Evolutionary conservation across 768 basidiomycete species (phyloP).

Genomic region (Boletus reticulatus): DNA sequence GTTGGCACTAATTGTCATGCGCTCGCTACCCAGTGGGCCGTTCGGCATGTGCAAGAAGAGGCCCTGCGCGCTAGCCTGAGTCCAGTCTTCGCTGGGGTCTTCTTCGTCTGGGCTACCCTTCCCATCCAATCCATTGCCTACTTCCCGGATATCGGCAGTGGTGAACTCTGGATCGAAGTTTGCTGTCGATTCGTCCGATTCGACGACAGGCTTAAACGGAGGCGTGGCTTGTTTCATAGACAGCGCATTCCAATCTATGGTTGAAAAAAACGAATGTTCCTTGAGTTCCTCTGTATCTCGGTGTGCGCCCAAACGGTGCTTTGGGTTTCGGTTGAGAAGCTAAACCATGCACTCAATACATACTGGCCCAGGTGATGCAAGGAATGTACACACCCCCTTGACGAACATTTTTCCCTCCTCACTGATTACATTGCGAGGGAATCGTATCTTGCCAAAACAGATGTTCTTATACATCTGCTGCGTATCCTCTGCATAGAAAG

Average conservation of each 20-base stretch:
- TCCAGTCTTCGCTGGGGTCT: slow-evolving; percentile 68
- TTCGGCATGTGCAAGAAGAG: slow-evolving; percentile 57
- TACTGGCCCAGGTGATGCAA: slow-evolving; percentile 5
- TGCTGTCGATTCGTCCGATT: slow-evolving; percentile 96
- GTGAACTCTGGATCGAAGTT: slow-evolving; percentile 99
- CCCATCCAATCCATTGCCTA: slow-evolving; percentile 52
- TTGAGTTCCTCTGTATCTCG: slow-evolving; percentile 93
- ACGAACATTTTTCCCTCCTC: slow-evolving; percentile 99
- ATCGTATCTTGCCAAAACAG: slow-evolving; percentile 98
- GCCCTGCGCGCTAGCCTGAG: slow-evolving; percentile 31
- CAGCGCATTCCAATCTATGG: slow-evolving; percentile 90
- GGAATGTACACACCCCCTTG: slow-evolving; percentile 74
- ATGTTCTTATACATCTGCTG: slow-evolving; percentile 99
- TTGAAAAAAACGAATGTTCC: slow-evolving; percentile 90
- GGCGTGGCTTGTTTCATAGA: slow-evolving; percentile 88
- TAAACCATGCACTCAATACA: slow-evolving; percentile 34
- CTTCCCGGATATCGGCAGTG: slow-evolving; percentile 78
- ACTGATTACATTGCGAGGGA: slow-evolving; percentile 94
- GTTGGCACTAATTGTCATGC: slow-evolving; percentile 13
- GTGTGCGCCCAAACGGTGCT: slow-evolving; percentile 88
- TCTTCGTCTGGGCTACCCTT: slow-evolving; percentile 46
- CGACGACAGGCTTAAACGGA: slow-evolving; percentile 96
- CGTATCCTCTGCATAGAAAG: slow-evolving; percentile 98
- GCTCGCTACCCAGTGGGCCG: slow-evolving; percentile 73
- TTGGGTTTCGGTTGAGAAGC: slow-evolving; percentile 98